Percentiles rank a stretch among this genome's conserved stretches.
phyloP scores from a whole-genome alignment of 2,329 filamentous ascomycete species.

The Xylariaceae sp. region DNA sequence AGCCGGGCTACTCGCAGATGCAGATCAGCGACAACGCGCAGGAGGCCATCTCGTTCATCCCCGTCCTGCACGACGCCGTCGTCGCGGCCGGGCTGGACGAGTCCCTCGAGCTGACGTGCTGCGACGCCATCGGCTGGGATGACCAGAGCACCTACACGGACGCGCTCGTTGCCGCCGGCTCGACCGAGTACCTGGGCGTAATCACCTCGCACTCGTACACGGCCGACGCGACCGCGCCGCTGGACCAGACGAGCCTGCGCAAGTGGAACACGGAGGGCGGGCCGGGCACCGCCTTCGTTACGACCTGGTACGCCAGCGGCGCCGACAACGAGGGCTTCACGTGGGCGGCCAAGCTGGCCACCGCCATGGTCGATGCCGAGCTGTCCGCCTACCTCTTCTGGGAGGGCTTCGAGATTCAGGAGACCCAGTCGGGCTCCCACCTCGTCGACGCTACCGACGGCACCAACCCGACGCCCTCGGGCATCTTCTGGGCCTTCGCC shows the following conservation, averaged over 20 bases:
- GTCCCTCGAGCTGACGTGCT: conserved; percentile 32
- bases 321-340: conserved; percentile 27
- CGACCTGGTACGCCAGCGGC: conserved; percentile 30
- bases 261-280: conserved; percentile 39
- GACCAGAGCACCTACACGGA: conserved; percentile 8
- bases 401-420: conserved; percentile 28
- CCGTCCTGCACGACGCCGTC: conserved; percentile 31
- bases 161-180: conserved; percentile 6
- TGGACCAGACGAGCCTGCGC: conserved; percentile 15
- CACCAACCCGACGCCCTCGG: conserved; percentile 7
- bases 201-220: conserved; percentile 12
- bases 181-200: conserved; percentile 6
- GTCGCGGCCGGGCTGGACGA: conserved; percentile 27
- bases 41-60: conserved; percentile 21
- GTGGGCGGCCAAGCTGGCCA: conserved; percentile 25
- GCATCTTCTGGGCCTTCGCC: conserved; percentile 15
- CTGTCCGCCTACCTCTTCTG: conserved; percentile 40
- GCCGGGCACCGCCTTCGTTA: conserved; percentile 22
- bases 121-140: conserved; percentile 27
- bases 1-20: conserved; percentile 28
- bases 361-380: conserved; percentile 32
- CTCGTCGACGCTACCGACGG: conserved; percentile 17
- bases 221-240: conserved; percentile 8
- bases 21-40: conserved; percentile 24
- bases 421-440: conserved; percentile 17